Conservation (phyloP, 2,329 filamentous ascomycete genomes). For the Pseudonectria buxi region DNA sequence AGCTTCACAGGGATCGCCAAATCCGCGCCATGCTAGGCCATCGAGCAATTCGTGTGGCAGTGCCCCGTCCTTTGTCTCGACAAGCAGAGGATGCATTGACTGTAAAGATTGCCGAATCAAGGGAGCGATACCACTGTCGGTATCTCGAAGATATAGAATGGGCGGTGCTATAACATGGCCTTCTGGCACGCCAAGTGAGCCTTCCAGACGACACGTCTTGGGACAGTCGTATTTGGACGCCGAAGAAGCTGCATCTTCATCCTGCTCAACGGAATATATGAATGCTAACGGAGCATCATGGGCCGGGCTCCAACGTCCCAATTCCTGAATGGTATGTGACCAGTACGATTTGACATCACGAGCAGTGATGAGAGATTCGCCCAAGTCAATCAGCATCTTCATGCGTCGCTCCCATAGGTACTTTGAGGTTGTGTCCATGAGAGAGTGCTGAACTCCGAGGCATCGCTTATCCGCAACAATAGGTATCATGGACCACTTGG, state of each 20-base stretch:
- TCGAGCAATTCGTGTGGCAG: conserved; percentile 52
- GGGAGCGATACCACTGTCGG: conserved; percentile 31
- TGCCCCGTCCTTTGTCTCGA: conserved; percentile 42
- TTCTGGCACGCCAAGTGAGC: conserved; percentile 39
- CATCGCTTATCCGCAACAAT: conserved; percentile 36
- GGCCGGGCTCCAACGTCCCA: conserved; percentile 35
- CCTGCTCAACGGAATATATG: conserved; percentile 42
- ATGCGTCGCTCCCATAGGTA: conserved; percentile 42
- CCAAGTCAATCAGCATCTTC: conserved; percentile 43
- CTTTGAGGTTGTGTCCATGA: conserved; percentile 40
- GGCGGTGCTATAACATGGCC: conserved; percentile 36
- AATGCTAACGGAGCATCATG: conserved; percentile 47
- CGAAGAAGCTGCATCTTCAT: conserved; percentile 23
- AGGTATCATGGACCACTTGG: conserved; percentile 42
- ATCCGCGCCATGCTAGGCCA: conserved; percentile 55
- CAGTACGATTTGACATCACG: conserved; percentile 42
- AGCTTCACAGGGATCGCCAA: conserved; percentile 56
- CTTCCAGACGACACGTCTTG: conserved; percentile 36
- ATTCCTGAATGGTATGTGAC: conserved; percentile 36
- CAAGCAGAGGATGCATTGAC: conserved; percentile 31
- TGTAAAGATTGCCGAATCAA: conserved; percentile 34
- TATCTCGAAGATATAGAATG: conserved; percentile 29
- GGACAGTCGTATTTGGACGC: conserved; percentile 24
- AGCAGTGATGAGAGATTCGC: conserved; percentile 36
- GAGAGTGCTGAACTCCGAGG: conserved; percentile 41